phyloP scores from a whole-genome alignment of 192 early-diverging fungal genomes.

The Coemansia sp. region DNA sequence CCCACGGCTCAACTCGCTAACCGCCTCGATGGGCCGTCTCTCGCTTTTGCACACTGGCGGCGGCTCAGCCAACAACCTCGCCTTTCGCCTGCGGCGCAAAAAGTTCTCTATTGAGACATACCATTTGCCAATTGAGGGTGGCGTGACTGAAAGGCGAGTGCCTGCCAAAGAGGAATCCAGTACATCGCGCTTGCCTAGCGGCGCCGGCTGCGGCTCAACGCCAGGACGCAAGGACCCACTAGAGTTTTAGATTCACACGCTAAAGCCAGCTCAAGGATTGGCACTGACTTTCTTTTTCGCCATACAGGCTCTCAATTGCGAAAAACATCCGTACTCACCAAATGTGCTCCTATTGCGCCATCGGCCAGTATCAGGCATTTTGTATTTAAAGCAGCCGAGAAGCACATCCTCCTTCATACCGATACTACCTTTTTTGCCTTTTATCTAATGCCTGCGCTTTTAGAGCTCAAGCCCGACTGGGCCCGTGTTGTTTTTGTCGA shows the following conservation, averaged over 20 bases:
- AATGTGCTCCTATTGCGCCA: conserved; percentile 10
- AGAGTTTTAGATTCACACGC: conserved; percentile 46
- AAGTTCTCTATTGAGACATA: conserved; percentile 91
- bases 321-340: background rate
- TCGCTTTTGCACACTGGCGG: conserved; percentile 61
- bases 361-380: background rate
- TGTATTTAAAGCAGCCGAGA: background rate
- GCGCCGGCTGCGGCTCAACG: conserved; percentile 49
- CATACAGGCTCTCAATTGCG: background rate
- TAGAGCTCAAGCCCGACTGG: conserved; percentile 52
- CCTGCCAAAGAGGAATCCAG: conserved; percentile 30
- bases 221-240: conserved; percentile 50
- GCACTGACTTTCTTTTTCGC: background rate
- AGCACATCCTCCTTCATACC: background rate
- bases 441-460: conserved; percentile 22
- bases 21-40: conserved; percentile 66
- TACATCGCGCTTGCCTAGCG: background rate
- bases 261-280: background rate
- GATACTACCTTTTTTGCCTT: background rate
- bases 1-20: conserved; percentile 71
- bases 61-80: conserved; percentile 66
- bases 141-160: conserved; percentile 64
- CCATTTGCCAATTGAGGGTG: conserved; percentile 91
- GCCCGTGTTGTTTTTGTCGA: conserved; percentile 31
- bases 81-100: conserved; percentile 86